A percentile compares a stretch with the other conserved stretches of the same genome.
These are phyloP conservation scores for Epichloe baconii DNA, from an alignment of 2,329 filamentous ascomycete genomes.

Conservation along the genomic window DNA sequence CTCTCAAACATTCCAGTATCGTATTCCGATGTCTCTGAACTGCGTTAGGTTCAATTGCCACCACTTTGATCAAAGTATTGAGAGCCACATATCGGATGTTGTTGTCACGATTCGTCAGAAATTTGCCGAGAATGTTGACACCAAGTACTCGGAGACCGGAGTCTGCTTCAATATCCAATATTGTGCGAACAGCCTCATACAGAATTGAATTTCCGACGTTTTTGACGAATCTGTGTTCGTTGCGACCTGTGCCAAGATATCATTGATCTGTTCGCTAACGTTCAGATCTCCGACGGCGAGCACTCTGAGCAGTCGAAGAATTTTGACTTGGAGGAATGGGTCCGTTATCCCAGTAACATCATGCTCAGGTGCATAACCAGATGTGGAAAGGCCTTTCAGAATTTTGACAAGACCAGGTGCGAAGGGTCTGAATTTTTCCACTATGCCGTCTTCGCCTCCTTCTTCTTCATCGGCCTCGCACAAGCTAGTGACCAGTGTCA, in stretches of 20 bases:
- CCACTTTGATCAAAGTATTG: slow-evolving; percentile 95
- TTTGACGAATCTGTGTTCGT: slow-evolving; percentile 97
- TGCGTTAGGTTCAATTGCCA: slow-evolving; percentile 93
- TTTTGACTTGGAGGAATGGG: slow-evolving; percentile 95
- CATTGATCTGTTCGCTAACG: slow-evolving; percentile 95
- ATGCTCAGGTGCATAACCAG: slow-evolving; percentile 93
- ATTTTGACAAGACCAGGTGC: slow-evolving; percentile 80
- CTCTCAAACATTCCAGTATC: slow-evolving; percentile 86
- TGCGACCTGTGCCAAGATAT: slow-evolving; percentile 92
- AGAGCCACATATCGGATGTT: slow-evolving; percentile 97
- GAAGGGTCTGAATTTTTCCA: slow-evolving; percentile 81
- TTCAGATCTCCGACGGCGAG: slow-evolving; percentile 74
- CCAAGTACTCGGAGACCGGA: slow-evolving; percentile 87
- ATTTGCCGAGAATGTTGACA: slow-evolving; percentile 97
- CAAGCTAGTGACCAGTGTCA: slow-evolving; percentile 81
- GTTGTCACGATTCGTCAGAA: slow-evolving; percentile 96
- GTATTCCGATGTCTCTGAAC: slow-evolving; percentile 96
- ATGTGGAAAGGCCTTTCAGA: slow-evolving; percentile 82
- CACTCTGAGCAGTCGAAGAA: slow-evolving; percentile 73
- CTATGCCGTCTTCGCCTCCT: slow-evolving; percentile 75
- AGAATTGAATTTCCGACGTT: slow-evolving; percentile 97
- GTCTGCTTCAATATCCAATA: slow-evolving; percentile 95
- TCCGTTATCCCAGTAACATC: slow-evolving; percentile 97
- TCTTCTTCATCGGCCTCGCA: slow-evolving; percentile 93
- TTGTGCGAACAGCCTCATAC: slow-evolving; percentile 93